Conservation (phyloP, 2,329 filamentous ascomycete species). For the Epichloe gansuensis region DNA sequence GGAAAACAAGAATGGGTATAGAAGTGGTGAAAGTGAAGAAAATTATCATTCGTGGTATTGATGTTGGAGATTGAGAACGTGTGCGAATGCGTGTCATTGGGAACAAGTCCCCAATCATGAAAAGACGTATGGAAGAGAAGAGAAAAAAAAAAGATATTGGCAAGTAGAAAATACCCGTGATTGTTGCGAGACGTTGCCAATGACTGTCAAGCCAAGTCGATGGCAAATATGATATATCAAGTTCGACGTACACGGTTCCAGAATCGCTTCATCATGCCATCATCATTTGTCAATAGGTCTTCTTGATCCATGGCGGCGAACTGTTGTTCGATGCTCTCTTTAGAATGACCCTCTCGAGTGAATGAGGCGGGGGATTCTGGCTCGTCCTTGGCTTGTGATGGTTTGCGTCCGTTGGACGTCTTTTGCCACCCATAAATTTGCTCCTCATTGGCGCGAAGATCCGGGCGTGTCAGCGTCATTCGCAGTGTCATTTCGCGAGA, state of each 20-base stretch:
- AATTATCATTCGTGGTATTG: not conserved
- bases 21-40: not conserved
- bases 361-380: slow-evolving; percentile 17
- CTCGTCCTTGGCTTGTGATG: slow-evolving; percentile 28
- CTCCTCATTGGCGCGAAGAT: slow-evolving; percentile 64
- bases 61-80: not conserved
- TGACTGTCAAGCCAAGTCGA: too few relatives aligned
- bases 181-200: too few relatives aligned
- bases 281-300: slow-evolving; percentile 26
- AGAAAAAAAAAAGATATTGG: too few relatives aligned
- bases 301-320: slow-evolving; percentile 41
- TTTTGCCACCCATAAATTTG: slow-evolving; percentile 58
- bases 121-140: not conserved
- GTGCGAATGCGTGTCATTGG: not conserved
- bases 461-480: slow-evolving; percentile 86
- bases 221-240: slow-evolving; percentile 7
- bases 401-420: slow-evolving; percentile 27
- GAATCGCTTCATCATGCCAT: slow-evolving; percentile 46
- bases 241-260: slow-evolving; percentile 48
- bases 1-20: not conserved
- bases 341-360: slow-evolving; percentile 25
- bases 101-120: not conserved
- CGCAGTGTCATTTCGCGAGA: slow-evolving; percentile 86
- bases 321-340: slow-evolving; percentile 41
- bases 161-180: too few relatives aligned